Conservation (phyloP, 352 stramenopile species). For the Peronosclerospora sorghi region DNA sequence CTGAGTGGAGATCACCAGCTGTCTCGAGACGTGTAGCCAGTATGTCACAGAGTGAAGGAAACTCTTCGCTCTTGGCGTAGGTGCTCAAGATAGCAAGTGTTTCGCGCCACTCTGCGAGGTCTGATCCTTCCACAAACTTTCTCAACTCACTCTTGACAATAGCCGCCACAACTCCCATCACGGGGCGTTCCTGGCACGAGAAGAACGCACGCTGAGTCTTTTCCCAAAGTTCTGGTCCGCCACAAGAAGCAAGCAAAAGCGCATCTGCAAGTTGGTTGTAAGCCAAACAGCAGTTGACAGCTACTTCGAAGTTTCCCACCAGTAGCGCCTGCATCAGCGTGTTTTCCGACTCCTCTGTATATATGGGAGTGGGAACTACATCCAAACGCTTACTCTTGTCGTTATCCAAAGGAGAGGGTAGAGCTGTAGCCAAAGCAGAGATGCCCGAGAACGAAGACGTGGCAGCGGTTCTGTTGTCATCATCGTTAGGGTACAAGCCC, state of each 20-base stretch:
- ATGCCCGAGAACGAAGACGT: slow-evolving; percentile 37
- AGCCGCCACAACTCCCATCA: slow-evolving; percentile 92
- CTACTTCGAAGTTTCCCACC: slow-evolving; percentile 96
- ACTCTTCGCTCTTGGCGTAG: slow-evolving; percentile 96
- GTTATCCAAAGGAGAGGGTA: slow-evolving; percentile 39
- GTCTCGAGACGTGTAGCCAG: slow-evolving; percentile 88
- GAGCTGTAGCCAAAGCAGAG: slow-evolving; percentile 30
- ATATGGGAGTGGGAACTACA: slow-evolving; percentile 48
- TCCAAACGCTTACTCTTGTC: slow-evolving; percentile 69
- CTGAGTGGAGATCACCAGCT: slow-evolving; percentile 83
- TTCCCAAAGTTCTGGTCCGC: slow-evolving; percentile 91
- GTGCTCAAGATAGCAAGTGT: slow-evolving; percentile 96
- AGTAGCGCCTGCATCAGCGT: slow-evolving; percentile 92
- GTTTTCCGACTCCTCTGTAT: slow-evolving; percentile 85
- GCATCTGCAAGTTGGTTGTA: slow-evolving; percentile 95
- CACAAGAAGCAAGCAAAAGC: slow-evolving; percentile 88
- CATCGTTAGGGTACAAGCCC: slow-evolving; percentile 41
- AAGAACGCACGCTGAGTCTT: slow-evolving; percentile 95
- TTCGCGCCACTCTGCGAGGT: slow-evolving; percentile 93
- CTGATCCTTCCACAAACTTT: slow-evolving; percentile 75
- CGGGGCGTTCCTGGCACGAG: slow-evolving; percentile 81
- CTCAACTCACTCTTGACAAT: slow-evolving; percentile 93
- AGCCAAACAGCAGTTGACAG: slow-evolving; percentile 93
- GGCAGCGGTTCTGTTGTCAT: slow-evolving; percentile 11
- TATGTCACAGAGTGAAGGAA: slow-evolving; percentile 90